Conservation (phyloP, 306 rosid genomes). For the Comarum palustre region DNA sequence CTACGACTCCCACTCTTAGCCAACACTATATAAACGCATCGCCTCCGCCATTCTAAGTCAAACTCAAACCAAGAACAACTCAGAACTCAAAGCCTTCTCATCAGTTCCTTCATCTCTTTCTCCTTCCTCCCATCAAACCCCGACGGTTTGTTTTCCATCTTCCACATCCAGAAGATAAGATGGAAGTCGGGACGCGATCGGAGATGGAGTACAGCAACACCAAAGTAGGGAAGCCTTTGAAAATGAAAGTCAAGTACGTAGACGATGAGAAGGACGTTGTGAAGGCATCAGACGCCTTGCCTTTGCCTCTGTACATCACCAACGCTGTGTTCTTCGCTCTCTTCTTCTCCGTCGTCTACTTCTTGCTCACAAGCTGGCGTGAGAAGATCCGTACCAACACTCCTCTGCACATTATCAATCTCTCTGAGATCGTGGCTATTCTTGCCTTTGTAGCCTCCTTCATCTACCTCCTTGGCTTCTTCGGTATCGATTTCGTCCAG, state of each 20-base stretch:
- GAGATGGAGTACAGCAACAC: not conserved
- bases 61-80: conserved; percentile 1
- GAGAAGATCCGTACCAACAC: conserved; percentile 81
- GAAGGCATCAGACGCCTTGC: conserved; percentile 32
- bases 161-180: not conserved
- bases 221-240: conserved; percentile 8
- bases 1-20: not conserved
- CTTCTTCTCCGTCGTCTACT: conserved; percentile 79
- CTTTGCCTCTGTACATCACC: conserved; percentile 51
- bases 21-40: not conserved
- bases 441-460: conserved; percentile 57
- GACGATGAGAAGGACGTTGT: conserved; percentile 19
- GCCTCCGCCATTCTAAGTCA: not conserved
- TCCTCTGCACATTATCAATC: conserved; percentile 65
- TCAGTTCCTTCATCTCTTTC: not conserved
- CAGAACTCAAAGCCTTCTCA: not conserved
- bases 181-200: conserved; percentile 64
- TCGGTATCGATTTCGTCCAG: conserved; percentile 71
- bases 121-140: conserved; percentile 24
- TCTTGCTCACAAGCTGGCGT: conserved; percentile 75
- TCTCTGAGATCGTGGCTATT: conserved; percentile 60
- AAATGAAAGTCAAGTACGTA: conserved; percentile 10
- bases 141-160: conserved; percentile 16
- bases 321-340: conserved; percentile 61
- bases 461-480: conserved; percentile 74